Evolutionary conservation across 306 rosid species (phyloP), one percentile per base, ranked within the genome.

Genomic region (Prunus fruticosa): DNA sequence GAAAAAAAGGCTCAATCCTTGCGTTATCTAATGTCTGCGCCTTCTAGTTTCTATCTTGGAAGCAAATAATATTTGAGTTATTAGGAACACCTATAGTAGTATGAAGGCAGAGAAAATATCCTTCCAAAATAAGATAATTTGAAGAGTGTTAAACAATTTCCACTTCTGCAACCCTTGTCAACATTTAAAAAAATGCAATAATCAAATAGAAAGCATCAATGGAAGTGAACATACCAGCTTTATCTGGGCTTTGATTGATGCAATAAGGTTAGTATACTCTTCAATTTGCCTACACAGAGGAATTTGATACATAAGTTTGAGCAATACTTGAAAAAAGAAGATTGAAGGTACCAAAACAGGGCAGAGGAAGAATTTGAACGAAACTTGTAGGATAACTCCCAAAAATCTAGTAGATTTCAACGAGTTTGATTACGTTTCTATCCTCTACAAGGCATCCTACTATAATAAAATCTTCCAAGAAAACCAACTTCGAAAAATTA

Each of bases 181-280:
- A 11, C 11, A 32, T 9, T 12, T 13, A 30, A 49, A 47, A 45
- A 68, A 46, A 38, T 30, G 47, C 45, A 43, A 73, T 13, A 64
- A 63, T 28, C 38, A 74, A 50, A 28, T 8, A 5, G 67, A 77
- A 45, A 38, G 41, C 72, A 75, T 66, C 11, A 53, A 14, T 11
- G 50, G 41, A 49, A 50, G 76, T 65, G 53, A 49, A 69, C 80
- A 20, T 90, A 95, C 99, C 93, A 95, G 84, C 82, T 95, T 92
- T 79, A 95, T 92, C 82, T 92, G 97, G 52, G 99, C 89, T 76
- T 95, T 95, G 30, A 95, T 92, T 27, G 97, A 90, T 46, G 99
- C 97, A 82, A 92, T 89, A 71, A 87, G 84, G 56, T 64, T 85
- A 23, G 96, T 92, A 70, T 82, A 92, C 76, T 90, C 97, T 79